Conservation (phyloP, 2,329 filamentous ascomycete species). For the Chaetomium sp. region DNA sequence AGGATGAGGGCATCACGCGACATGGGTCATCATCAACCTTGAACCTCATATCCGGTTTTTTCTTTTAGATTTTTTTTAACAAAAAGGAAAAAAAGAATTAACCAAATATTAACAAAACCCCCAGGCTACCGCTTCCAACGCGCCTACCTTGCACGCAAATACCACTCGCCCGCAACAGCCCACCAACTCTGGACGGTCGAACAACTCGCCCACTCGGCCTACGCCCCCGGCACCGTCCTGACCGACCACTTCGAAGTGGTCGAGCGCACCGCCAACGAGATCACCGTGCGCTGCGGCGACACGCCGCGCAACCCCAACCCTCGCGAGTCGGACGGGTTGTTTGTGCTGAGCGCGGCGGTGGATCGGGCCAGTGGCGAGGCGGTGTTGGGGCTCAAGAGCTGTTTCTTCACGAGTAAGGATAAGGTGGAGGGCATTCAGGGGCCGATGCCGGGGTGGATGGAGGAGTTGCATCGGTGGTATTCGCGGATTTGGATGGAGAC, state of each 20-base stretch:
- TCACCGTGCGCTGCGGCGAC: conserved; percentile 61
- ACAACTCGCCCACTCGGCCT: conserved; percentile 49
- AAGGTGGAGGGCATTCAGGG: conserved; percentile 31
- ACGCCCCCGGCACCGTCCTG: conserved; percentile 57
- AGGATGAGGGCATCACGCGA: background rate
- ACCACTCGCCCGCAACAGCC: conserved; percentile 47
- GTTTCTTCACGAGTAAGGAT: conserved; percentile 46
- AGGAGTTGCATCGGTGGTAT: conserved; percentile 35
- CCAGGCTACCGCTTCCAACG: conserved; percentile 54
- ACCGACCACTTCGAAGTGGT: conserved; percentile 69
- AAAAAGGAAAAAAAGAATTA: too few species aligned
- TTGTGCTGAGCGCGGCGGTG: conserved; percentile 56
- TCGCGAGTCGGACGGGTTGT: conserved; percentile 57
- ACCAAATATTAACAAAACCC: too few species aligned
- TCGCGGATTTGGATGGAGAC: conserved; percentile 35
- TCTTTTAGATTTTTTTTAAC: background rate
- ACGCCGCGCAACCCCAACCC: conserved; percentile 51
- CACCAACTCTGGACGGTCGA: conserved; percentile 55
- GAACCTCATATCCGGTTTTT: background rate
- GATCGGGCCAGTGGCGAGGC: conserved; percentile 53
- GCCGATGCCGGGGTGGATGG: conserved; percentile 32
- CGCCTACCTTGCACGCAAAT: conserved; percentile 52
- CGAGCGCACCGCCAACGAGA: conserved; percentile 52
- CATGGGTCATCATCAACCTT: background rate
- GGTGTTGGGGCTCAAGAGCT: conserved; percentile 59